phyloP scores from a whole-genome alignment of 805 yeast genomes.

The Kluyveromyces siamensis region DNA sequence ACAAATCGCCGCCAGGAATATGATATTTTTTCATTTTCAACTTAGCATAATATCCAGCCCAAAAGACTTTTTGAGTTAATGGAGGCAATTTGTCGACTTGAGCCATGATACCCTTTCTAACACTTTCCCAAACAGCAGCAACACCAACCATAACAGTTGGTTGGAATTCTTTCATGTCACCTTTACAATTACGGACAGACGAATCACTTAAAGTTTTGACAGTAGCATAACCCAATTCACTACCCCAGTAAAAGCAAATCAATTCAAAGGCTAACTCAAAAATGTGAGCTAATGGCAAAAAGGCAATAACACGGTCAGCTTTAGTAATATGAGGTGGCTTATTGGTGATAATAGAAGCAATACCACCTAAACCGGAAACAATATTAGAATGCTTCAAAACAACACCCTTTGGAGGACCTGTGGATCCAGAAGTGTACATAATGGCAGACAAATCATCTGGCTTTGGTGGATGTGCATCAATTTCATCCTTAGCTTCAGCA shows the following conservation, averaged over 20 bases:
- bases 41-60: constrained; percentile 81
- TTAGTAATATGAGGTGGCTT: constrained; percentile 33
- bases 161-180: constrained; percentile 78
- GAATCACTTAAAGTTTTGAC: constrained; percentile 84
- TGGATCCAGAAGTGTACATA: constrained; percentile 66
- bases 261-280: constrained; percentile 88
- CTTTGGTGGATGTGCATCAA: constrained; percentile 34
- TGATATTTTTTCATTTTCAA: constrained; percentile 49
- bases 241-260: constrained; percentile 80
- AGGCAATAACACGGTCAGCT: constrained; percentile 71
- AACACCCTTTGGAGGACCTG: constrained; percentile 80
- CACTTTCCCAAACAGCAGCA: constrained; percentile 96
- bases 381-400: constrained; percentile 56
- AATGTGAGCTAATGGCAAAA: constrained; percentile 93
- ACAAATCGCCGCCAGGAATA: constrained; percentile 58
- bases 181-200: constrained; percentile 74
- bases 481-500: constrained; percentile 36
- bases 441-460: constrained; percentile 49
- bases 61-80: constrained; percentile 68
- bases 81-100: constrained; percentile 63
- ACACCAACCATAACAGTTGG: constrained; percentile 98
- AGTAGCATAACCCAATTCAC: constrained; percentile 77
- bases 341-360: constrained; percentile 50
- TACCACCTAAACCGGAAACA: constrained; percentile 83
- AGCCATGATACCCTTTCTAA: constrained; percentile 81